A percentile compares a stretch with the other conserved stretches of the same genome.
Conservation (phyloP, 257 asterid genomes). For the Solanum lignicaule region DNA sequence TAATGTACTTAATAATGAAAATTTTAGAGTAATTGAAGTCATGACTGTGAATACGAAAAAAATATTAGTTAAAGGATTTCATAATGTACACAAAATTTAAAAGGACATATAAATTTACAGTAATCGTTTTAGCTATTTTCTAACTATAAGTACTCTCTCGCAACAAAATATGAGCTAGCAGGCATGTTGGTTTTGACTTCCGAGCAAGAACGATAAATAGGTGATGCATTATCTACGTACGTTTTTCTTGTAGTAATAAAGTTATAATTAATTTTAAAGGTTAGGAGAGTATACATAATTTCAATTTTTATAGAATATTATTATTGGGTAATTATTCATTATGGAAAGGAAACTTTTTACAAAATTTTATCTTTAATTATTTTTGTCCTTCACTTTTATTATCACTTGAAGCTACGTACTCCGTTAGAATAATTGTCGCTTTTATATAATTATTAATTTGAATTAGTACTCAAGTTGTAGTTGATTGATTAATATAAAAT, state of each 20-base stretch:
- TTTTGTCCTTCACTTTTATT: not conserved
- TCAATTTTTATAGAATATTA: not conserved
- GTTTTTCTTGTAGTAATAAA: not conserved
- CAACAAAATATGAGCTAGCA: not conserved
- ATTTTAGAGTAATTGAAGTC: not conserved
- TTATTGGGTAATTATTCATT: not conserved
- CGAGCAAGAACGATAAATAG: not conserved
- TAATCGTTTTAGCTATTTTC: not conserved
- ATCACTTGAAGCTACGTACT: not conserved
- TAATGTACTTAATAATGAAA: not conserved
- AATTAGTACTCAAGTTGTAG: not conserved
- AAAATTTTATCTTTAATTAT: not conserved
- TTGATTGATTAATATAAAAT: not conserved
- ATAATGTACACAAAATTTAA: not conserved
- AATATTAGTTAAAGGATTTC: not conserved
- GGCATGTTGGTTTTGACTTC: not conserved
- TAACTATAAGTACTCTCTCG: not conserved
- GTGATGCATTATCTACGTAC: rapidly evolving
- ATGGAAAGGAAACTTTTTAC: not conserved
- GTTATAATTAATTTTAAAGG: not conserved
- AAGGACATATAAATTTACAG: not conserved
- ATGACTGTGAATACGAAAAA: not conserved
- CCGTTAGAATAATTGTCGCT: not conserved
- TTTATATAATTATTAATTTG: not conserved
- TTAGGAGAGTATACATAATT: not conserved